Percentiles rank a stretch among this genome's conserved stretches.
These are phyloP conservation scores for Candida pseudocylindracea DNA, from an alignment of 1,139 yeast species.

Conservation along the genomic window DNA sequence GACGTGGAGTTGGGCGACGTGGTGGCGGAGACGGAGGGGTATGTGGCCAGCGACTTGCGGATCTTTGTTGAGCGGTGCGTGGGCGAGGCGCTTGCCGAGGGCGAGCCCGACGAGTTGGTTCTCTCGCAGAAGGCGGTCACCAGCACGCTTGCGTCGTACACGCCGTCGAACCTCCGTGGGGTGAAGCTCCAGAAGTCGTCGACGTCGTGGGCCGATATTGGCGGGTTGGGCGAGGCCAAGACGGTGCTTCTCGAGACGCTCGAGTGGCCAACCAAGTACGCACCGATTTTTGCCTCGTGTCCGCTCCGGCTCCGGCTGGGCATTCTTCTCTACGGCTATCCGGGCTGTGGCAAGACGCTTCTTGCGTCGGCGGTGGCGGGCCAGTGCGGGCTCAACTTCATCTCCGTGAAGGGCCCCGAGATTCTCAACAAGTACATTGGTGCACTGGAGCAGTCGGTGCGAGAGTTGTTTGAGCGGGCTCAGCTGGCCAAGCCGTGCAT, in stretches of 20 bases:
- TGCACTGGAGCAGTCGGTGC: slow-evolving; percentile 85
- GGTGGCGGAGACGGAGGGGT: slow-evolving; percentile 73
- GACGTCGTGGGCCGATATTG: slow-evolving; percentile 71
- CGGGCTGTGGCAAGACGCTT: slow-evolving; percentile 94
- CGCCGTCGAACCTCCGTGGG: slow-evolving; percentile 71
- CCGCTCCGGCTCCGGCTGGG: slow-evolving; percentile 83
- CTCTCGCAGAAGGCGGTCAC: slow-evolving; percentile 18
- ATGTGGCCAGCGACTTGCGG: slow-evolving; percentile 63
- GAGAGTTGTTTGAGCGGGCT: slow-evolving; percentile 87
- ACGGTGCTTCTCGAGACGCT: slow-evolving; percentile 59
- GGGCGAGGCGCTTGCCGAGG: slow-evolving; percentile 17
- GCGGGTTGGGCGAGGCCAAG: slow-evolving; percentile 68
- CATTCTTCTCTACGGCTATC: slow-evolving; percentile 76
- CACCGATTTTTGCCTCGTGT: slow-evolving; percentile 78
- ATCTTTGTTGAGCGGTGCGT: slow-evolving; percentile 53
- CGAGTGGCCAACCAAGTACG: slow-evolving; percentile 95
- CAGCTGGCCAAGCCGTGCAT: slow-evolving; percentile 90
- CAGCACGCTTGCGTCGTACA: slow-evolving; percentile 39
- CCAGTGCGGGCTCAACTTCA: slow-evolving; percentile 85
- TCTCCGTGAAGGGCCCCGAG: slow-evolving; percentile 91
- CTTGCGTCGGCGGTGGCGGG: slow-evolving; percentile 88
- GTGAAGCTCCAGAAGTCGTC: slow-evolving; percentile 66
- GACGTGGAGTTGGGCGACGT: slow-evolving; percentile 44
- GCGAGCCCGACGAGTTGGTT: slow-evolving; percentile 2
- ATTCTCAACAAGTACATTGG: slow-evolving; percentile 91